phyloP scores from a whole-genome alignment of 805 yeast species.

The Metschnikowia koreensis region DNA sequence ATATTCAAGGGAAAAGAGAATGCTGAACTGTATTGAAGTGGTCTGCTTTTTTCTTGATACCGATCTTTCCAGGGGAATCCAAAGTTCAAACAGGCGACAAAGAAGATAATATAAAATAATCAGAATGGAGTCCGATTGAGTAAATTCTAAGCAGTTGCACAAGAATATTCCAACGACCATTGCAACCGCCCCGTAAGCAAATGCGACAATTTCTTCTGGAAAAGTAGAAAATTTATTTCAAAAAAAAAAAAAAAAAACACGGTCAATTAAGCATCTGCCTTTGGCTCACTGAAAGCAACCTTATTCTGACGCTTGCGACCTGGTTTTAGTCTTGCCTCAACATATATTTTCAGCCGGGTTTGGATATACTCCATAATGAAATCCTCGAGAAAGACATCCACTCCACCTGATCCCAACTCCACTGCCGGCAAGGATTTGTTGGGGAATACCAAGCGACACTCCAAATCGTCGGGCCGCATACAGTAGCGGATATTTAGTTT shows the following conservation, averaged over 20 bases:
- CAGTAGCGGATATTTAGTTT: conserved; percentile 13
- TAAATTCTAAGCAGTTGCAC: no score
- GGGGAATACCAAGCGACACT: conserved; percentile 11
- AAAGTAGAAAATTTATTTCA: no score
- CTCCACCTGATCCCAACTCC: conserved; percentile 9
- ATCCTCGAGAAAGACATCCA: conserved; percentile 8
- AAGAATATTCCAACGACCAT: no score
- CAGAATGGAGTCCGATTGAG: no score
- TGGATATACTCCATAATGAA: conserved; percentile 24
- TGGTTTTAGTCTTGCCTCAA: conserved; percentile 18
- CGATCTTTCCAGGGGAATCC: no score
- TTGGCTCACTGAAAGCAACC: not conserved
- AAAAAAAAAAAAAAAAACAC: not conserved
- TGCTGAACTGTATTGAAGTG: no score
- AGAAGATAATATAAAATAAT: no score
- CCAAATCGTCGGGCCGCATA: conserved; percentile 7
- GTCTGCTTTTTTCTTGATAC: no score
- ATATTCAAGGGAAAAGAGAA: no score
- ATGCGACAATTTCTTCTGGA: not conserved
- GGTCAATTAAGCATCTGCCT: no score
- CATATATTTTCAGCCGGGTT: conserved; percentile 21
- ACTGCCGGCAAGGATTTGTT: conserved; percentile 13
- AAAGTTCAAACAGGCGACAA: no score
- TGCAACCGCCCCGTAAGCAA: no score
- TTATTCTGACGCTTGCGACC: not conserved